Percentiles rank a stretch among this genome's conserved stretches.
Evolutionary conservation across 2,329 filamentous ascomycete genomes (phyloP).

Genomic region (Diaporthe caulivora): DNA sequence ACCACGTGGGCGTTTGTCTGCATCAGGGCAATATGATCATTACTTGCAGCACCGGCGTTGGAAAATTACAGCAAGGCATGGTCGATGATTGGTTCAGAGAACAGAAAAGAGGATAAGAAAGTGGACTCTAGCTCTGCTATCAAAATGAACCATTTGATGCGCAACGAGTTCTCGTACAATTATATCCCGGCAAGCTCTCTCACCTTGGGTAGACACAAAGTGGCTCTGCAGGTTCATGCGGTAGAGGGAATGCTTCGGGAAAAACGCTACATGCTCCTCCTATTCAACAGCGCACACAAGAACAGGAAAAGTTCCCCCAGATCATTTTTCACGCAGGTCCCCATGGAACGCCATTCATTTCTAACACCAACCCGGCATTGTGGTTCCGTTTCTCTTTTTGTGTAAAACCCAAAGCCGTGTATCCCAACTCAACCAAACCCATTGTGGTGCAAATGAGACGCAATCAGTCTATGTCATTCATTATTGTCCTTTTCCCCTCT

Average conservation of each 20-base stretch:
- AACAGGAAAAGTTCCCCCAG: background rate
- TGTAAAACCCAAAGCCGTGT: background rate
- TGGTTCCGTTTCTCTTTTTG: background rate
- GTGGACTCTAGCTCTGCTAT: slow-evolving; percentile 16
- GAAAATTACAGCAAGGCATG: background rate
- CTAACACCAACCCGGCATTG: background rate
- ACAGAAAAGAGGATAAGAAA: background rate
- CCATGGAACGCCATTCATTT: slow-evolving; percentile 21
- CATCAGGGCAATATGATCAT: background rate
- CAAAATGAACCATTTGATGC: background rate
- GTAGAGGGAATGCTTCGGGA: background rate
- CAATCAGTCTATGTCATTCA: slow-evolving; percentile 24
- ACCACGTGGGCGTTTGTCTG: background rate
- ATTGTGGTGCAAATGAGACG: background rate
- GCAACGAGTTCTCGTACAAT: background rate
- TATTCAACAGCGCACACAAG: background rate
- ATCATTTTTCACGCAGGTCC: slow-evolving; percentile 1
- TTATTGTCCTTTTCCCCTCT: background rate
- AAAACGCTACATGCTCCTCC: background rate
- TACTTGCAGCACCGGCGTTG: slow-evolving; percentile 23
- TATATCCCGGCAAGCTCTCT: no score
- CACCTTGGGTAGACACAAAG: no score
- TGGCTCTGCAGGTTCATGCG: background rate
- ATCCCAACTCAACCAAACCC: background rate
- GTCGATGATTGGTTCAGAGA: background rate